Evolutionary conservation across 768 basidiomycete genomes (phyloP), one percentile per base, ranked within the genome.

Genomic region (Termitomyces sp.): DNA sequence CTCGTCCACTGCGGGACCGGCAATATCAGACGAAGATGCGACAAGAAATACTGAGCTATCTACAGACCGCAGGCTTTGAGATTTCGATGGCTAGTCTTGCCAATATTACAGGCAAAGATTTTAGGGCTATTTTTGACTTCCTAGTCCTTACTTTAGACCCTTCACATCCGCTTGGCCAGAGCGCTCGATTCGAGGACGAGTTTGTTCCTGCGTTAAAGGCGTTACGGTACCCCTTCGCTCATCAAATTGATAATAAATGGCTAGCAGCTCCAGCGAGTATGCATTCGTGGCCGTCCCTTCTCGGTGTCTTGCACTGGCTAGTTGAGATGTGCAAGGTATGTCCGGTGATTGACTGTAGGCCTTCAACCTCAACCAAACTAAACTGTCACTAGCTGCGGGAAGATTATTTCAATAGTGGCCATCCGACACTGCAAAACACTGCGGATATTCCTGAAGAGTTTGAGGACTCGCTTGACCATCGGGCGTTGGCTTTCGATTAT

Each of bases 231-330:
- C 96, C 97, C 0, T 90, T 86, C 58, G 79, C 85, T 3, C 80
- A 86, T 52, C 79, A 83, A 57, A 80, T 98, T 18, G 91, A 93
- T 63, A 85, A 86, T 52, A 94, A 91, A 62, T 92, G 91, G 81
- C 72, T 98, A 5, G 87, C 87, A 8, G 88, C 94, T 2, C 90
- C 94, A 0, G 95, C 92, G 0, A 88, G 87, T 54, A 88, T 90
- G 76, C 90, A 92, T 71, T 86, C 88, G n/a, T 98, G 96, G 97
- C 92, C 93, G 0, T 77, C 84, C 22, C 72, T 97, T 26, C 76
- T 98, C 16, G 96, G 90, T 22, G 89, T 91, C 66, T 68, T 98
- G 35, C 90, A 95, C 71, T 99, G 97, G 97, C 74, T 99, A 14
- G 91, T 90, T 8, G 87, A 92, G 64, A 70, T 92, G 62, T 87